Evolutionary conservation across 306 rosid genomes (phyloP), one percentile per base, ranked within the genome.

Genomic region (Astragalus membranaceus): DNA sequence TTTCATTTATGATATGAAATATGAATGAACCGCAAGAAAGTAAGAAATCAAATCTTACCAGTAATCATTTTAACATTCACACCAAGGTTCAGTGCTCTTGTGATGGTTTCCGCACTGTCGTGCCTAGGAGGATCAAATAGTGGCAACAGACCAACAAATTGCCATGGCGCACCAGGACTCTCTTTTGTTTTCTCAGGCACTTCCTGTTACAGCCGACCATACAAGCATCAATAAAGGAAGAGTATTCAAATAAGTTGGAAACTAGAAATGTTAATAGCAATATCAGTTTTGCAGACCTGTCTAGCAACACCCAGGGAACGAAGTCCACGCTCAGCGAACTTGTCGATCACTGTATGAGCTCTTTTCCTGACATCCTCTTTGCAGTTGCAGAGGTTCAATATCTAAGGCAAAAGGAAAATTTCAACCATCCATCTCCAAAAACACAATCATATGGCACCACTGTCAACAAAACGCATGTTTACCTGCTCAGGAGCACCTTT

Each of bases 401-500:
- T 95, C 99, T 95, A 72, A 46, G 65, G 10, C 65, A 84, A 12
- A 66, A 55, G 33, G 70, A 76, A 60, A 9, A 68, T 30, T 50
- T 29, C n/a, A 17, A 56, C 74, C 20, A 63, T 62, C 54, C 33
- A 54, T 70, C 59, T 39, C 61, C 36, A 51, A 0, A 39, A 77
- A 47, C 58, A 64, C 48, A 51, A 33, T 8, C 63, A 30, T 57
- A 61, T 29, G 69, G 64, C 44, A 37, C 11, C 3, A 43, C 20
- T 37, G 44, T 64, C 35, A 59, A 76, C 15, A n/a, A 20, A 36
- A 73, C 26, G 35, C 23, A 63, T 52, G 7, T n/a, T 84, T 85
- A 95, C 99, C 99, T 95, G 99, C 82, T 95, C 99, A 58, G 99
- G 99, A 72, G 99, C 99, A 69, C 99, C 99, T 87, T 95, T 95